These are phyloP conservation scores for Maudiozyma pseudohumilis DNA, from an alignment of 805 yeast species.

Conservation along the genomic window DNA sequence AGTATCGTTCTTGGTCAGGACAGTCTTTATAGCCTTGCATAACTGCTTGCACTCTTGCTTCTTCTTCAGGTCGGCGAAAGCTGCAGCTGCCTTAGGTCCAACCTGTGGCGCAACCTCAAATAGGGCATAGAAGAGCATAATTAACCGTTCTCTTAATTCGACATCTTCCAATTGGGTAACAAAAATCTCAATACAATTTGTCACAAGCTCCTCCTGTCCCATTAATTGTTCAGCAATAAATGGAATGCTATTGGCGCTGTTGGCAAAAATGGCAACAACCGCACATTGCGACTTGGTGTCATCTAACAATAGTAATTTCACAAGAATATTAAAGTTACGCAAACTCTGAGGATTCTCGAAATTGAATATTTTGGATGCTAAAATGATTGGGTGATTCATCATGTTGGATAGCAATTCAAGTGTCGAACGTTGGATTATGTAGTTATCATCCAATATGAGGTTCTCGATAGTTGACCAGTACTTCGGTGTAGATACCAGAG, in stretches of 20 bases:
- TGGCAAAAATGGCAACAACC: slow-evolving; percentile 31
- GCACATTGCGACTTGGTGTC: slow-evolving; percentile 36
- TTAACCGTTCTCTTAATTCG: slow-evolving; percentile 26
- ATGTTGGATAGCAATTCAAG: slow-evolving; percentile 59
- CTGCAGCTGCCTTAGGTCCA: slow-evolving; percentile 1
- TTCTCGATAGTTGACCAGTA: slow-evolving; percentile 40
- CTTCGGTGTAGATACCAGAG: slow-evolving; percentile 26
- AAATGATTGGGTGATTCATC: slow-evolving; percentile 31
- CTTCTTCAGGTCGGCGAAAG: slow-evolving; percentile 1
- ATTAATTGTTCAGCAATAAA: slow-evolving; percentile 29
- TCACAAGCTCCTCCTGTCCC: slow-evolving; percentile 17
- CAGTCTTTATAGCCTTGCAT: slow-evolving; percentile 11
- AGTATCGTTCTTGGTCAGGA: slow-evolving; percentile 10
- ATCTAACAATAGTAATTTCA: slow-evolving; percentile 32
- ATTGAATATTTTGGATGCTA: slow-evolving; percentile 50
- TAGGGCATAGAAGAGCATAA: slow-evolving; percentile 26
- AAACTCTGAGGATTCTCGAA: slow-evolving; percentile 31
- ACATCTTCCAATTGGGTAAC: slow-evolving; percentile 23
- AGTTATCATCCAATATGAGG: slow-evolving; percentile 36
- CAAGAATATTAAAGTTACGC: slow-evolving; percentile 34
- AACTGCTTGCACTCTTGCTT: slow-evolving; percentile 5
- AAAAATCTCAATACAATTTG: slow-evolving; percentile 20
- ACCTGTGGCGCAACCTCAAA: slow-evolving; percentile 16
- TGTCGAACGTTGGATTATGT: slow-evolving; percentile 45
- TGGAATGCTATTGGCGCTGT: slow-evolving; percentile 27